Evolutionary conservation across 805 yeast genomes (phyloP), one percentile per base, ranked within the genome.

Genomic region (Kluyveromyces wickerhamii): DNA sequence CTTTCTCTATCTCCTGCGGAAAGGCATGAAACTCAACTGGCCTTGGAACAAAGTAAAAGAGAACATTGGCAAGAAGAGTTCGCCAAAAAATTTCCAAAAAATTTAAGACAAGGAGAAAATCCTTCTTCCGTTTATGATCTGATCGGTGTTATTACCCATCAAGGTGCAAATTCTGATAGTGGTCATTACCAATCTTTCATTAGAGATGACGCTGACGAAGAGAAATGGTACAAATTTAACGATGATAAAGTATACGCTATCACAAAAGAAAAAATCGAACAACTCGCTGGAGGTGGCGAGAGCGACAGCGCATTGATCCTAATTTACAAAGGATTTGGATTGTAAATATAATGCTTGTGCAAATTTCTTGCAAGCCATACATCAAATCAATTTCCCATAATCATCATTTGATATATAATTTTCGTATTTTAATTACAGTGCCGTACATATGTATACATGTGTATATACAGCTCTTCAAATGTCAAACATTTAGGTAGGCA

Each of bases 101-200:
- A 68, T 36, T 60, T 71, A 37, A 53, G 54, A 27, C 54, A 57
- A 7, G 84, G 88, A 13, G 86, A 82, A 50, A 87, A 89, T 52
- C 89, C 94, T 5, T 78, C 94, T 1, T 85, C 92, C 1, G 73
- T 92, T 24, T 92, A 92, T 54, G 87, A 86, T 44, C 71, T 92
- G 44, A 65, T 67, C 24, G 86, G 94, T 2, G 74, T 92, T 16
- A 75, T 92, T 40, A 86, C 97, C 1, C 99, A 92, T 62, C 82
- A 80, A 52, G 99, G 99, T 32, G 78, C 95, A 6, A 77, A 88
- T 28, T 96, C 97, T 0, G 97, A 92, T 57, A 81, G 95, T 19
- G 99, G 99, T 12, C 99, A 92, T 61, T 92, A 92, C 60, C 96
- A 88, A 62, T 78, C 89, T 19, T 92, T 84, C 62, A 79, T 82